Percentiles rank a stretch among this genome's conserved stretches.
phyloP scores from a whole-genome alignment of 306 rosid species.

The Quercus robur region DNA sequence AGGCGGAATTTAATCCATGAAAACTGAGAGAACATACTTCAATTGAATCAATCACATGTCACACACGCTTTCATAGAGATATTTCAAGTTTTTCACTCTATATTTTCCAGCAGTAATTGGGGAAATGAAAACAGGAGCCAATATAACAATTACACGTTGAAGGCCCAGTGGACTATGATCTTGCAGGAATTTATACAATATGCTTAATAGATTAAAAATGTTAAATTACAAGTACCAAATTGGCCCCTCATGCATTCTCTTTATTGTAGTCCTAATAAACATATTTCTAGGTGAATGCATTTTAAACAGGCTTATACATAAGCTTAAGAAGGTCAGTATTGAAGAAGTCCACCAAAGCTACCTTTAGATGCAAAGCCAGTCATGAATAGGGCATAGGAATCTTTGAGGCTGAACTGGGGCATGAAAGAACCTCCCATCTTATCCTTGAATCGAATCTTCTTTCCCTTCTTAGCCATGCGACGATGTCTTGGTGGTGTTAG shows the following conservation, averaged over 20 bases:
- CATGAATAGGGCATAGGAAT: conserved; percentile 46
- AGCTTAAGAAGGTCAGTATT: conserved; percentile 23
- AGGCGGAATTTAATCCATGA: neutral
- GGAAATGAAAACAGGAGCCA: conserved; percentile 1
- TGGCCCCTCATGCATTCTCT: conserved; percentile 16
- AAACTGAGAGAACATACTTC: neutral
- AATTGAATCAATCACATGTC: neutral
- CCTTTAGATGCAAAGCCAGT: conserved; percentile 53
- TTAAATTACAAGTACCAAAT: neutral
- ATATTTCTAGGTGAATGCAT: neutral
- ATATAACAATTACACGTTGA: conserved; percentile 7
- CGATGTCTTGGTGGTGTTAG: conserved; percentile 34
- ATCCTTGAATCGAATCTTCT: conserved; percentile 44
- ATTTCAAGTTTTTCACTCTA: no score
- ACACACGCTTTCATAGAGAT: neutral
- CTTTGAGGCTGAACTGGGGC: conserved; percentile 53
- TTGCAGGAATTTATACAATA: conserved; percentile 25
- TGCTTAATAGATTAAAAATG: neutral
- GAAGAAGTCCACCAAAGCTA: conserved; percentile 52
- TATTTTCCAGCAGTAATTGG: conserved; percentile 1
- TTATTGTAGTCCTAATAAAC: conserved; percentile 12
- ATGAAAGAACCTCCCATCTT: conserved; percentile 30
- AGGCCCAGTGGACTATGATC: conserved; percentile 10
- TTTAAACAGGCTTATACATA: conserved; percentile 1
- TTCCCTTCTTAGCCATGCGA: conserved; percentile 40